phyloP scores from a whole-genome alignment of 345 rosid genomes.

The Euphorbia peplus region DNA sequence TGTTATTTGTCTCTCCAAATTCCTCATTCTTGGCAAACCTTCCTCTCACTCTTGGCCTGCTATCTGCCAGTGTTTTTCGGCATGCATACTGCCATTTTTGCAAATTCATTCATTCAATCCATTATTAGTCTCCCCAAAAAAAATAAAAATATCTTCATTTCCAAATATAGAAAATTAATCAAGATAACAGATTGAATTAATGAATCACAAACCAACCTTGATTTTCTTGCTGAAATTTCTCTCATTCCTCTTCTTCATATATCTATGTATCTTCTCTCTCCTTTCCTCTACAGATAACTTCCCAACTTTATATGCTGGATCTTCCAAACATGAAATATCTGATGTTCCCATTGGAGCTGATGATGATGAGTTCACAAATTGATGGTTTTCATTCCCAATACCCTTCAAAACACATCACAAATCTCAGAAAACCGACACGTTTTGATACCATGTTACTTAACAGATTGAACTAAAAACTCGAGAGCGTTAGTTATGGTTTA shows the following conservation, averaged over 20 bases:
- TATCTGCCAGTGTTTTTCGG: constrained; percentile 88
- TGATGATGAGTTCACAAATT: constrained; percentile 39
- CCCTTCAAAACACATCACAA: constrained; percentile 31
- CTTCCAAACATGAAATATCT: constrained; percentile 72
- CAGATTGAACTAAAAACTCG: no score
- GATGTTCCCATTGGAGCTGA: constrained; percentile 46
- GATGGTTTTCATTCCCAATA: constrained; percentile 46
- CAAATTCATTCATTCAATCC: neutral
- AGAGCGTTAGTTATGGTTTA: no score
- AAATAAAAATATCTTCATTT: neutral
- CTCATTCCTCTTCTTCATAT: constrained; percentile 90
- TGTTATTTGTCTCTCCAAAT: constrained; percentile 44
- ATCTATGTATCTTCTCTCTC: constrained; percentile 88
- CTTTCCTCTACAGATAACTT: constrained; percentile 83
- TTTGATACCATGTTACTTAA: no score
- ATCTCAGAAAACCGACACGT: neutral
- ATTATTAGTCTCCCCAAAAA: neutral
- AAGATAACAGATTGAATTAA: neutral
- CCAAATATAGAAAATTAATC: neutral
- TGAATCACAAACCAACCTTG: constrained; percentile 44
- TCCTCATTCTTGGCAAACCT: constrained; percentile 93
- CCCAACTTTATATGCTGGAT: constrained; percentile 57
- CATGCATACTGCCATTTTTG: constrained; percentile 73
- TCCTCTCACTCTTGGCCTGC: constrained; percentile 90
- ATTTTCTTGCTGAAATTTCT: constrained; percentile 98